Base-by-base conservation (phyloP, 257 asterid species). In the Penstemon davidsonii region DNA sequence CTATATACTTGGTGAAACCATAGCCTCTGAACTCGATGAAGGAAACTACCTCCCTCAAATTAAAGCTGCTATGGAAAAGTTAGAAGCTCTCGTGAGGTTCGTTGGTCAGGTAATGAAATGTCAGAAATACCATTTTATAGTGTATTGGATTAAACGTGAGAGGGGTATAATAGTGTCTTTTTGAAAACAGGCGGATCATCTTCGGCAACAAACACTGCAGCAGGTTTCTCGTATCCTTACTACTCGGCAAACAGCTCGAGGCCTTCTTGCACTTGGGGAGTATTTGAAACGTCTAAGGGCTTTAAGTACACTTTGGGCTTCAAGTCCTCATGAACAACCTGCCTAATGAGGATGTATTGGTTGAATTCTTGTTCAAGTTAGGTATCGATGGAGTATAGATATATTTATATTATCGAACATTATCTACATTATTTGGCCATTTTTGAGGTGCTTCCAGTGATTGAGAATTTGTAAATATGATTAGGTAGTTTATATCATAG, bases 31-130 rank as follows among this genome's bases (percentile, higher is more conserved):
- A 13, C 86, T 85, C 4, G 84, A 86, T 4, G 89, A 90, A 4
- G 95, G 82, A 13, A 80, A 73, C 81, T 85, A 73, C 72, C 83
- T 78, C 64, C 87, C 88, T 6, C 96, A 85, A 63, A 78, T 87
- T 64, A 71, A 78, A 4, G 81, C 87, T 56, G 90, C 96, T 54
- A 67, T 82, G 50, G 96, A 90, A 53, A 88, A 85, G 79, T 80
- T 93, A 73, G 95, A 82, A 61, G 75, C 77, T 64, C 77, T 93
- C 8, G 92, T 78, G 62, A 81, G 96, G 62, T 90, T 93, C 41
- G 91, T 88, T 50, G 83, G 54, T 59, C 97, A 90, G 98, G 98
- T 92, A 86, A 75, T 50, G 25, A 25, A 25, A 25, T 25, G 33
- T 25, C 33, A 25, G 33, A 25, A 1, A 25, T 2, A 25, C 33